phyloP scores from a whole-genome alignment of 345 rosid species.

The Dipteronia sinensis region DNA sequence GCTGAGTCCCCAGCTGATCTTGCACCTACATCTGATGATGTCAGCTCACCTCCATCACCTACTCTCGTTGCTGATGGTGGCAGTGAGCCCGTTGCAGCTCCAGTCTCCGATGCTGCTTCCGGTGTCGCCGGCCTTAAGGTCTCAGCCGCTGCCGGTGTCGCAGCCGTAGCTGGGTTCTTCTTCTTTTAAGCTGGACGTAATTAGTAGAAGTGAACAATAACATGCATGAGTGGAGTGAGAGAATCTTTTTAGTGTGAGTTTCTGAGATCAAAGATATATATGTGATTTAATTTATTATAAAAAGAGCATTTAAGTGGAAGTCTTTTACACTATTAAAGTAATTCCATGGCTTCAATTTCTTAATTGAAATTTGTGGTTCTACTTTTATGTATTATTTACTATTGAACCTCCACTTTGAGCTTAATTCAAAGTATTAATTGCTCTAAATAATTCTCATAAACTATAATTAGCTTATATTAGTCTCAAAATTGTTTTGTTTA shows the following conservation, averaged over 20 bases:
- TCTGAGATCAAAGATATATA: neutral
- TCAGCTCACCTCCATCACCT: conserved; percentile 29
- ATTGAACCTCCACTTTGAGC: too few species aligned
- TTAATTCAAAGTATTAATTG: too few species aligned
- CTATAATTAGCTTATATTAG: too few species aligned
- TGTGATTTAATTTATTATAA: too few species aligned
- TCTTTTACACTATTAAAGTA: too few species aligned
- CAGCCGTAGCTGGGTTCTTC: conserved; percentile 18
- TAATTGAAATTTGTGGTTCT: too few species aligned
- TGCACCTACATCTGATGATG: conserved; percentile 11
- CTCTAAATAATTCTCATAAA: too few species aligned
- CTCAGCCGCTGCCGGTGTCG: conserved; percentile 21
- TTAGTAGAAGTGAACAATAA: neutral
- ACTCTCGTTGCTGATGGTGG: neutral
- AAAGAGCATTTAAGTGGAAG: too few species aligned
- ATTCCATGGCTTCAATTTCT: too few species aligned
- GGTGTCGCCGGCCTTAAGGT: conserved; percentile 15
- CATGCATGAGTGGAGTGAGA: neutral
- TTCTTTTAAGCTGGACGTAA: conserved; percentile 17
- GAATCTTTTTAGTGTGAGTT: neutral
- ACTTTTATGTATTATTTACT: too few species aligned
- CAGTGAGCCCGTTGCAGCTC: conserved; percentile 1
- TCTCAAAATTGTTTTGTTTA: too few species aligned
- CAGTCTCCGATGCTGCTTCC: neutral
- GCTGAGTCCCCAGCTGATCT: conserved; percentile 18